These are phyloP conservation scores for Albatrellus ellisii DNA, from an alignment of 768 basidiomycete genomes.

Conservation along the genomic window DNA sequence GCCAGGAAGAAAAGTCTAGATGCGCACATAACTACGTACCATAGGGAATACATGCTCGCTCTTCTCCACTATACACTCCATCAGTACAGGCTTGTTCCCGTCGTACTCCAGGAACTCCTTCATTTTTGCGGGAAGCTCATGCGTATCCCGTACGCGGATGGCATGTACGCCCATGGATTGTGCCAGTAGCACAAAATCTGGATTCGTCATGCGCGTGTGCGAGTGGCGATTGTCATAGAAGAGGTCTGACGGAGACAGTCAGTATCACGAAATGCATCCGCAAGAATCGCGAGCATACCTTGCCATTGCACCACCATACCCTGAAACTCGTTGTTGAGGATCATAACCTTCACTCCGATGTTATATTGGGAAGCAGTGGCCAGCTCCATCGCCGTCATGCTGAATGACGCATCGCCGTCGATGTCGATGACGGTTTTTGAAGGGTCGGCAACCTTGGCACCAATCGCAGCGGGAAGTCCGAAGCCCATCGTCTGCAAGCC, in stretches of 20 bases:
- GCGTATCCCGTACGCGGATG: slow-evolving; percentile 53
- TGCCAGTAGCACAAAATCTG: slow-evolving; percentile 86
- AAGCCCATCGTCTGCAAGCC: slow-evolving; percentile 85
- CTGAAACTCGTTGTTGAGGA: slow-evolving; percentile 95
- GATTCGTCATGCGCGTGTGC: slow-evolving; percentile 92
- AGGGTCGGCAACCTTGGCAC: slow-evolving; percentile 93
- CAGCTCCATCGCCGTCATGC: slow-evolving; percentile 99
- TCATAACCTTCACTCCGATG: slow-evolving; percentile 90
- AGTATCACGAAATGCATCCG: not conserved
- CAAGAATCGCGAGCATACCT: slow-evolving; percentile 33
- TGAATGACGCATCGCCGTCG: slow-evolving; percentile 96
- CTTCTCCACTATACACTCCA: slow-evolving; percentile 82
- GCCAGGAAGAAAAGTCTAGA: slow-evolving; percentile 12
- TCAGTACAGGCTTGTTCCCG: slow-evolving; percentile 67
- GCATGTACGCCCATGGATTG: slow-evolving; percentile 89
- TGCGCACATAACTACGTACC: slow-evolving; percentile 30
- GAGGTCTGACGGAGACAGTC: slow-evolving; percentile 38
- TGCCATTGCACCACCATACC: slow-evolving; percentile 99
- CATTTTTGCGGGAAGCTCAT: slow-evolving; percentile 89
- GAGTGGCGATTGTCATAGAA: slow-evolving; percentile 98
- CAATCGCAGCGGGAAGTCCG: slow-evolving; percentile 87
- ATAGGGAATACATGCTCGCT: slow-evolving; percentile 88
- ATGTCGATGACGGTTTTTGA: slow-evolving; percentile 91
- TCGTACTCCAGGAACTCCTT: slow-evolving; percentile 98
- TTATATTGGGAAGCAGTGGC: slow-evolving; percentile 82